Evolutionary conservation across 140 eudicot species (phyloP).

Genomic region (Ambrosia hybrid): DNA sequence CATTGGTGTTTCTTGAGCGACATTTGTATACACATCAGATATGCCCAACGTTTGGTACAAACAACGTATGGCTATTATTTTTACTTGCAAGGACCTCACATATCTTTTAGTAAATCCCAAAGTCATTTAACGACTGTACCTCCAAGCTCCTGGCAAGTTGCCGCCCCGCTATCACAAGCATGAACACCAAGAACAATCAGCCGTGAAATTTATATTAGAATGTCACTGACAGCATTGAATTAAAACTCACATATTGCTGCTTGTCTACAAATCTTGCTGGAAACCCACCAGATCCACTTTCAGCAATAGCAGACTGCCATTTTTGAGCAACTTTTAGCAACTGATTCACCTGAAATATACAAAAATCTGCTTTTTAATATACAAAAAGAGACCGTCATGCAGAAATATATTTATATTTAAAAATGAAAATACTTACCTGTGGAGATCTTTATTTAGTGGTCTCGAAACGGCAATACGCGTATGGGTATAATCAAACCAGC

Average conservation of each 20-base stretch:
- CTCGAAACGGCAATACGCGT: too few species aligned
- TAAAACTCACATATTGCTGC: slow-evolving; percentile 34
- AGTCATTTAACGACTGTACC: slow-evolving; percentile 65
- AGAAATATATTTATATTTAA: background rate
- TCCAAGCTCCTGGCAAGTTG: slow-evolving; percentile 85
- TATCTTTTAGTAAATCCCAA: slow-evolving; percentile 80
- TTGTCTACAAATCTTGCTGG: slow-evolving; percentile 37
- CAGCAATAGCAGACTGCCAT: slow-evolving; percentile 33
- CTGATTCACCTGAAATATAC: slow-evolving; percentile 29
- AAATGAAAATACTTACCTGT: too few species aligned
- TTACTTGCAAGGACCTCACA: slow-evolving; percentile 79
- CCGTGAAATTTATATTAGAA: too few species aligned
- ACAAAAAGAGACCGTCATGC: background rate
- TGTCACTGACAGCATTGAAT: background rate
- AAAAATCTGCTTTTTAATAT: background rate
- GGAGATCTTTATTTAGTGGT: too few species aligned
- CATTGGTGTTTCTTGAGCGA: too few species aligned
- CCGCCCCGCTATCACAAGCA: slow-evolving; percentile 77
- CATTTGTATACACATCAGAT: background rate
- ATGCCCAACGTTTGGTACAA: slow-evolving; percentile 3
- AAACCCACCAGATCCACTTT: slow-evolving; percentile 35
- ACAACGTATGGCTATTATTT: background rate
- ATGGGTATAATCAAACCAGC: too few species aligned
- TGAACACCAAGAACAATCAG: slow-evolving; percentile 20
- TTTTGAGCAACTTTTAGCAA: slow-evolving; percentile 41